These are phyloP conservation scores for Chlorella sp. DNA, from an alignment of 139 green algal genomes.

Conservation along the genomic window DNA sequence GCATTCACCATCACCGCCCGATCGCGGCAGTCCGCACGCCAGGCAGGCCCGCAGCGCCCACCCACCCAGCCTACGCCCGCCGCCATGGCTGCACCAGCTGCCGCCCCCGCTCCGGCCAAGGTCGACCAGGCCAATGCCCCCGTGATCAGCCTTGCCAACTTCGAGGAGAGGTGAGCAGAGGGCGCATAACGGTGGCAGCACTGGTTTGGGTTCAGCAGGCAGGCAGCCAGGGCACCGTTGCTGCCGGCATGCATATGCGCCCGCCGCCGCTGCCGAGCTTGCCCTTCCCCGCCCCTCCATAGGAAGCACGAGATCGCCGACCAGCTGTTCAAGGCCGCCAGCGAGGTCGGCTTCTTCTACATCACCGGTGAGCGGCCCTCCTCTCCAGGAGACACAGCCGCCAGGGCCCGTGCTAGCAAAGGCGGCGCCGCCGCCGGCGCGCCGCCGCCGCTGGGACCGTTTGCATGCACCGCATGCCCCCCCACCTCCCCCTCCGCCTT, in stretches of 20 bases:
- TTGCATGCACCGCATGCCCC: neutral
- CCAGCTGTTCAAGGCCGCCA: conserved; percentile 24
- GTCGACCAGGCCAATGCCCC: too few relatives aligned
- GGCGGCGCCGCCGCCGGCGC: neutral
- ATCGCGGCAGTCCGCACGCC: too few relatives aligned
- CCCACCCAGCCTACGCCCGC: neutral
- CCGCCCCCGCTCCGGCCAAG: too few relatives aligned
- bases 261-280: neutral
- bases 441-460: neutral
- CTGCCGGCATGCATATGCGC: neutral
- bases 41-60: too few relatives aligned
- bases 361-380: conserved; percentile 11
- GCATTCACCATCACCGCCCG: too few relatives aligned
- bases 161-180: too few relatives aligned
- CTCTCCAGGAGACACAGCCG: neutral
- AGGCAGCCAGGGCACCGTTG: neutral
- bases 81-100: too few relatives aligned
- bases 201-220: neutral
- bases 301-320: conserved; percentile 38
- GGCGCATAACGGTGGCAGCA: too few relatives aligned
- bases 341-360: conserved; percentile 41
- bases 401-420: too few relatives aligned
- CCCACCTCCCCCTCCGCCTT: too few relatives aligned
- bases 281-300: neutral
- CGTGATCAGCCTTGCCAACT: too few relatives aligned